Evolutionary conservation across 352 stramenopile genomes (phyloP).

Genomic region (Phytophthora aleatoria): DNA sequence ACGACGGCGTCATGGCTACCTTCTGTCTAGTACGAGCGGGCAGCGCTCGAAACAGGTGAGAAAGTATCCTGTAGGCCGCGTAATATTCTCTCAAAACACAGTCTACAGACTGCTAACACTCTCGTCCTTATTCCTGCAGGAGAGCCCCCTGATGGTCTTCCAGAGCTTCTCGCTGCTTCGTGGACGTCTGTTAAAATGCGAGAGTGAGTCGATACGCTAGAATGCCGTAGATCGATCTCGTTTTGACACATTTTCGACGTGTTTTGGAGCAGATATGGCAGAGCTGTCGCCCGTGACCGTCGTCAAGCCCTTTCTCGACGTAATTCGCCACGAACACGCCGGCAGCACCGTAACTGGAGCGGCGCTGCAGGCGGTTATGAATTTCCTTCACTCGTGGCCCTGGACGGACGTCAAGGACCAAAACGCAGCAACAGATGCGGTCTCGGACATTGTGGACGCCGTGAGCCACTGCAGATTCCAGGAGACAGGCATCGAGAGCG

Average conservation of each 20-base stretch:
- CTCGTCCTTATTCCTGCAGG: conserved; percentile 28
- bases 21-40: conserved; percentile 28
- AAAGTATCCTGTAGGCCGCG: background rate
- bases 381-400: conserved; percentile 92
- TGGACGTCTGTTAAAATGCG: conserved; percentile 57
- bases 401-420: conserved; percentile 53
- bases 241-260: conserved; percentile 13
- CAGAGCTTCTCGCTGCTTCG: conserved; percentile 68
- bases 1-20: conserved; percentile 57
- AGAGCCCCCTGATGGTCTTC: conserved; percentile 58
- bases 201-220: conserved; percentile 41
- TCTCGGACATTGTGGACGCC: conserved; percentile 90
- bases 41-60: conserved; percentile 30
- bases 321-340: conserved; percentile 93
- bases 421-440: conserved; percentile 46
- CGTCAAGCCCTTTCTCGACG: conserved; percentile 94
- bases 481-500: conserved; percentile 89
- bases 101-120: background rate
- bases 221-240: background rate
- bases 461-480: conserved; percentile 96
- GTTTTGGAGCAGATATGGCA: conserved; percentile 45
- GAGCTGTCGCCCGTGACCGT: conserved; percentile 66
- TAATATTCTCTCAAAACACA: background rate
- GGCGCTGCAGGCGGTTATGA: conserved; percentile 94
- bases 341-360: conserved; percentile 93